Evolutionary conservation across 805 yeast species (phyloP).

Genomic region (Kuraishia cidri): DNA sequence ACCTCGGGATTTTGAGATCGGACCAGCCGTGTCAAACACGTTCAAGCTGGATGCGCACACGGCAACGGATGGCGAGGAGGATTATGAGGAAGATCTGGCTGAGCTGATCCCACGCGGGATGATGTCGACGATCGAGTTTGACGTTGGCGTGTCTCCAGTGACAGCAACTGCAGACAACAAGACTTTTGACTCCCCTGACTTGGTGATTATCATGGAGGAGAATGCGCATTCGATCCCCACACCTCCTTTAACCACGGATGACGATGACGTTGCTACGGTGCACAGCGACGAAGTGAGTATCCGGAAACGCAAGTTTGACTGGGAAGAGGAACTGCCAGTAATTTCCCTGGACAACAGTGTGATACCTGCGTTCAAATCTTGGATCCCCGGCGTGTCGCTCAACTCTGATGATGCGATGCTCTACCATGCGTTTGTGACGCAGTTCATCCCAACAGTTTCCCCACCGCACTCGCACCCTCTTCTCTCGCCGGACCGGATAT

Average conservation of each 20-base stretch:
- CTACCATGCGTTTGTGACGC: conserved; percentile 18
- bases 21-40: conserved; percentile 5
- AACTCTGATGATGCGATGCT: conserved; percentile 8
- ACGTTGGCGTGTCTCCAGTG: background rate
- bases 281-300: too few relatives aligned
- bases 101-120: background rate
- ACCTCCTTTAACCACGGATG: background rate
- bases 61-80: too few relatives aligned
- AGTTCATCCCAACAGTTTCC: conserved; percentile 22
- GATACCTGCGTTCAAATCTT: background rate
- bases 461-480: conserved; percentile 24
- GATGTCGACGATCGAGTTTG: background rate
- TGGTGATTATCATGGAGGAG: background rate
- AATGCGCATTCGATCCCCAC: too few relatives aligned
- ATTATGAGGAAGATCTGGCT: too few relatives aligned
- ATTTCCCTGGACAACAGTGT: background rate
- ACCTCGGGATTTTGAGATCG: conserved; percentile 16
- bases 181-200: background rate
- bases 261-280: too few relatives aligned
- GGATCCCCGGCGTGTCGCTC: conserved; percentile 7
- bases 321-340: background rate
- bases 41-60: too few relatives aligned
- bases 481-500: conserved; percentile 22
- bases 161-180: background rate
- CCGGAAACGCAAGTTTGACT: too few relatives aligned